phyloP scores from a whole-genome alignment of 2,329 filamentous ascomycete species.

The Apiospora rasikravindrae region DNA sequence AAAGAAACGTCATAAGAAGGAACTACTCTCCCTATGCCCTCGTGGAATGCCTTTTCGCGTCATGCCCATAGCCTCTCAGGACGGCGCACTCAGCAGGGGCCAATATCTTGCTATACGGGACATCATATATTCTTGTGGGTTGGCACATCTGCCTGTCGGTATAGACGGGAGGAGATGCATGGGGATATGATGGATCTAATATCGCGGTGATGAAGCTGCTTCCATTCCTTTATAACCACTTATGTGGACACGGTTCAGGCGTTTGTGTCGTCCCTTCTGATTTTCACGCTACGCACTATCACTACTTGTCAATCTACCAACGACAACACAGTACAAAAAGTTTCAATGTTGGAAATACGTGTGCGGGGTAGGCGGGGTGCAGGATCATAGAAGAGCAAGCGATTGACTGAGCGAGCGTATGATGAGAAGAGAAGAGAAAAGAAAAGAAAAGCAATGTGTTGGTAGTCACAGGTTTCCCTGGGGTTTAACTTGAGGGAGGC shows the following conservation, averaged over 20 bases:
- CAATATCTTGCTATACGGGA: constrained; percentile 10
- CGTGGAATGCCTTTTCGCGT: neutral
- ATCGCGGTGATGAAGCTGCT: constrained; percentile 1
- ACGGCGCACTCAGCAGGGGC: neutral
- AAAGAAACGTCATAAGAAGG: constrained; percentile 3
- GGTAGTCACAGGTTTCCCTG: neutral
- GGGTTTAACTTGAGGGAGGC: neutral
- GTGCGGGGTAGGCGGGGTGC: neutral
- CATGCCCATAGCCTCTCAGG: neutral
- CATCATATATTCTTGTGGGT: neutral
- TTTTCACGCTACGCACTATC: constrained; percentile 4
- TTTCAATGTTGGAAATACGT: constrained; percentile 16
- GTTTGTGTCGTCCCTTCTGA: constrained; percentile 11
- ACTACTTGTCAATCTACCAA: constrained; percentile 17
- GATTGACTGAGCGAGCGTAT: constrained; percentile 17
- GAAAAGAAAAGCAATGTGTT: constrained; percentile 9
- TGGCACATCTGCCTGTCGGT: neutral
- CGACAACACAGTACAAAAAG: constrained; percentile 16
- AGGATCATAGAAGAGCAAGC: constrained; percentile 19
- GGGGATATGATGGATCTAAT: constrained; percentile 8
- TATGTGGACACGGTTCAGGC: constrained; percentile 10
- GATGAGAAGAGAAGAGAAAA: constrained; percentile 1
- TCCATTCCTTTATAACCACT: constrained; percentile 9
- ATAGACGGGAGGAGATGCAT: neutral
- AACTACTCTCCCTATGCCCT: neutral